phyloP scores from a whole-genome alignment of 306 rosid species.

The Quercus aquifolioides region DNA sequence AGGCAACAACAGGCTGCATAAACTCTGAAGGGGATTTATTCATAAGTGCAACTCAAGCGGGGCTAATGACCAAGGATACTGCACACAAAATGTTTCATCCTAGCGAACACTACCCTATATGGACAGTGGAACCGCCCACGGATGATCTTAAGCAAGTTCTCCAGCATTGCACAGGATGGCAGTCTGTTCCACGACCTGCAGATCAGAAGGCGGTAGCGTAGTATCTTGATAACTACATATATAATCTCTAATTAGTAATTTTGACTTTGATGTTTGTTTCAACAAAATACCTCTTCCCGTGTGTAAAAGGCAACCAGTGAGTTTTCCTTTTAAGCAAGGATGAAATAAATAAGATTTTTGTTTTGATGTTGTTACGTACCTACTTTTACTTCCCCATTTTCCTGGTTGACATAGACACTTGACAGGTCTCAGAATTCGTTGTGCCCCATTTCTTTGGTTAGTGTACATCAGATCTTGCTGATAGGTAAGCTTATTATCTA shows the following conservation, averaged over 20 bases:
- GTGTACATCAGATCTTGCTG: no score
- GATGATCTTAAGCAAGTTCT: constrained; percentile 69
- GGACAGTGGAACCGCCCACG: constrained; percentile 64
- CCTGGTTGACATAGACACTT: no score
- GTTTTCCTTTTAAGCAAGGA: no score
- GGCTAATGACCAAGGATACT: constrained; percentile 38
- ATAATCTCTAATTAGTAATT: neutral
- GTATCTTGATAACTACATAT: neutral
- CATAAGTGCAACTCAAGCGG: constrained; percentile 60
- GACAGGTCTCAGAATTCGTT: no score
- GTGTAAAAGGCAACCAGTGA: no score
- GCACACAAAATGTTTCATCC: constrained; percentile 57
- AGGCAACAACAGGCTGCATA: constrained; percentile 55
- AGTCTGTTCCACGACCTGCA: constrained; percentile 53
- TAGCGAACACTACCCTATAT: constrained; percentile 47
- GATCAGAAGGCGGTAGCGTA: constrained; percentile 33
- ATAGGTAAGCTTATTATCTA: no score
- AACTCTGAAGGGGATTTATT: constrained; percentile 89
- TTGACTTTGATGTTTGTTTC: neutral
- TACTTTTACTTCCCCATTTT: no score
- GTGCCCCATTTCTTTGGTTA: no score
- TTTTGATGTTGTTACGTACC: no score
- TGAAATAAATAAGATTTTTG: no score
- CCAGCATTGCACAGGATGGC: constrained; percentile 74
- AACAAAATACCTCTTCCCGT: no score